These are phyloP conservation scores for Aspergillus transmontanensis DNA, from an alignment of 2,329 filamentous ascomycete genomes.

Conservation along the genomic window DNA sequence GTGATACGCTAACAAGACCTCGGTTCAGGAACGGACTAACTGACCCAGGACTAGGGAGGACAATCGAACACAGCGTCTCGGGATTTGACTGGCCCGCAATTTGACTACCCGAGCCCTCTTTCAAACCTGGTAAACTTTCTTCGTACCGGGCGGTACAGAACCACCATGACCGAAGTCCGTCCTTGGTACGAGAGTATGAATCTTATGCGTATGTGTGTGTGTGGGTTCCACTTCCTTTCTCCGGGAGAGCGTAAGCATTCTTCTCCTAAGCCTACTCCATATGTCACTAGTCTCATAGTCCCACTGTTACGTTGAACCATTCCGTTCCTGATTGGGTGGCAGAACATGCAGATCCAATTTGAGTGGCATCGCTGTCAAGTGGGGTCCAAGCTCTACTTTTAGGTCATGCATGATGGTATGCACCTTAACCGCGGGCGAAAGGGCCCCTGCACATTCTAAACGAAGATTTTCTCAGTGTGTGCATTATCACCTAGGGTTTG, in stretches of 20 bases:
- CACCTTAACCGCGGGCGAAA: conserved; percentile 1
- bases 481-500: neutral
- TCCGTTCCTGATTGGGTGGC: neutral
- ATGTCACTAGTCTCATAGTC: neutral
- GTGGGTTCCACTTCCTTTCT: neutral
- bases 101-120: neutral
- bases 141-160: neutral
- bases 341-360: conserved; percentile 15
- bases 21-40: neutral
- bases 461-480: neutral
- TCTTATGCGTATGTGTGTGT: too few species aligned
- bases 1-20: neutral
- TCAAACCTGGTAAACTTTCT: neutral
- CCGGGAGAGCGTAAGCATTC: neutral
- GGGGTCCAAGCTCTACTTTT: conserved; percentile 9
- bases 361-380: conserved; percentile 15
- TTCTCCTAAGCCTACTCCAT: neutral
- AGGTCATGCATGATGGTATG: conserved; percentile 11
- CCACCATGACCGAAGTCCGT: neutral
- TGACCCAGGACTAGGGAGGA: neutral
- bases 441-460: conserved; percentile 12
- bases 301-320: neutral
- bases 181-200: neutral
- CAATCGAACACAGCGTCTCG: neutral
- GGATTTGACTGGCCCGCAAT: conserved; percentile 2